Evolutionary conservation across 805 yeast genomes (phyloP).

Genomic region (Wickerhamia fluorescens): DNA sequence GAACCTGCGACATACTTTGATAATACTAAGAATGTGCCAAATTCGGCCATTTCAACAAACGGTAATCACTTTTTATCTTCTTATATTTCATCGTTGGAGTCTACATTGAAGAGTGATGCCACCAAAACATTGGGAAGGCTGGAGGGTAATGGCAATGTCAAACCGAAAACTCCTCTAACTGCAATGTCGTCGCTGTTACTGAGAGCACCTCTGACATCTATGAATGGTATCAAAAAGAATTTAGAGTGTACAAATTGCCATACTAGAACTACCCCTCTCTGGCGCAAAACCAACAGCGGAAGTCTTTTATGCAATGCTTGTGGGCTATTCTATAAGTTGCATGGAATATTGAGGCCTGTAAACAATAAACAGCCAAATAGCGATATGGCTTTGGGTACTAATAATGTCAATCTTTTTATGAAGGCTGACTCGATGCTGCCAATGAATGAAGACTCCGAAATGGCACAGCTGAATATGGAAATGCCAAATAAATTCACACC

Average conservation of each 20-base stretch:
- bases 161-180: too few species aligned
- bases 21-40: too few species aligned
- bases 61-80: conserved; percentile 26
- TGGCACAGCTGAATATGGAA: conserved; percentile 14
- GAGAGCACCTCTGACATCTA: conserved; percentile 1
- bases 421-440: not conserved
- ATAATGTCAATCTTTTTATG: conserved; percentile 2
- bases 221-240: too few species aligned
- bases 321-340: conserved; percentile 38
- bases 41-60: too few species aligned
- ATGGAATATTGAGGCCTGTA: conserved; percentile 38
- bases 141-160: too few species aligned
- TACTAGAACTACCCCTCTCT: conserved; percentile 38
- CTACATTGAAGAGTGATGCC: conserved; percentile 25
- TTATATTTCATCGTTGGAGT: conserved; percentile 33
- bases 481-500: not conserved
- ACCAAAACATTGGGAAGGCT: too few species aligned
- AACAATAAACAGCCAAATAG: conserved; percentile 12
- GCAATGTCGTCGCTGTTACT: too few species aligned
- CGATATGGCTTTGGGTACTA: conserved; percentile 1
- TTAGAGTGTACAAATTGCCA: conserved; percentile 37
- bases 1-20: not conserved
- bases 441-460: too few species aligned
- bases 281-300: conserved; percentile 38
- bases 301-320: conserved; percentile 40